Evolutionary conservation across 768 basidiomycete genomes (phyloP).

Genomic region (Coprinopsis marcescibilis): DNA sequence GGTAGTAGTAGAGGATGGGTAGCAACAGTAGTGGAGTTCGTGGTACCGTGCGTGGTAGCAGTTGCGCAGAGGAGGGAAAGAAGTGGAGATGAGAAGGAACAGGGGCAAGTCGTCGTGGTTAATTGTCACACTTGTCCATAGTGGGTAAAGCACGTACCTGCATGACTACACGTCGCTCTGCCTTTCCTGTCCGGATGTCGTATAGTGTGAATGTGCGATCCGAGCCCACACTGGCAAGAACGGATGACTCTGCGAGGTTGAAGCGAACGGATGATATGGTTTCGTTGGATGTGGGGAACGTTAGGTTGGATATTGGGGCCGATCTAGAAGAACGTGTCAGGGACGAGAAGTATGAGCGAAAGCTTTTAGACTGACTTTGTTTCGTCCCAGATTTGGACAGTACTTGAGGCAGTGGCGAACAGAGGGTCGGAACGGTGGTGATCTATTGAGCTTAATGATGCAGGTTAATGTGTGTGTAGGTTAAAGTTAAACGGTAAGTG

Average conservation of each 20-base stretch:
- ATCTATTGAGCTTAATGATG: constrained; percentile 70
- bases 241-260: constrained; percentile 90
- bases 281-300: constrained; percentile 83
- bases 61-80: constrained; percentile 2
- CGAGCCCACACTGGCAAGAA: constrained; percentile 91
- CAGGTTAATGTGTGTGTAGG: too few species aligned
- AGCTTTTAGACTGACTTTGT: constrained; percentile 58
- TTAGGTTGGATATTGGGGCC: constrained; percentile 79
- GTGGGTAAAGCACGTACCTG: constrained; percentile 45
- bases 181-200: constrained; percentile 95
- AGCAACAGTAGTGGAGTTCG: too few species aligned
- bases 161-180: constrained; percentile 88
- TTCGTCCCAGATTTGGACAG: constrained; percentile 97
- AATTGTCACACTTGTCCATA: too few species aligned
- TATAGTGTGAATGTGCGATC: constrained; percentile 96
- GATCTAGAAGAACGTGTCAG: constrained; percentile 42
- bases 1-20: too few species aligned
- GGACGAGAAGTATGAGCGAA: background rate
- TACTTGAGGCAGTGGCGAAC: constrained; percentile 91
- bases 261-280: constrained; percentile 86
- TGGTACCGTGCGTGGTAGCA: too few species aligned
- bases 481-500: constrained; percentile 2
- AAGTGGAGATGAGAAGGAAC: too few species aligned
- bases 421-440: constrained; percentile 86
- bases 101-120: too few species aligned